Base-by-base conservation (phyloP, 75 land plant species). In the Picea sitchensis region DNA sequence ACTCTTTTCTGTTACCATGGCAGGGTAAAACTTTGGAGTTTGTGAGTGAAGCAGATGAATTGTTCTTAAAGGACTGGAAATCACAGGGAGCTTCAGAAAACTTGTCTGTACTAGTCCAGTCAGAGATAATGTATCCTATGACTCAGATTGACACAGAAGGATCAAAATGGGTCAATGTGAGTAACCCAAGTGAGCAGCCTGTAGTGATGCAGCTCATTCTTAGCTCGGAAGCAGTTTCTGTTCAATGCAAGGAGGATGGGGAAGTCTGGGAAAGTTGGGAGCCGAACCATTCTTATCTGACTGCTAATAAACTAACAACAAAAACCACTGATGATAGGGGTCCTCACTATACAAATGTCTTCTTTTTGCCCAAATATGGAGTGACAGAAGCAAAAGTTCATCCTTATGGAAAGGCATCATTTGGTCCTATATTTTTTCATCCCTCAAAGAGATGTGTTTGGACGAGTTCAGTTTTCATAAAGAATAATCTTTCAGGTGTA, bases 401-500 rank as follows among this genome's bases (percentile, higher is more conserved):
- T 54, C 92, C 94, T 58, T 75, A 78, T 83, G 84, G 83, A 13
- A 81, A 32, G n/a, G 93, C 89, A 57, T 44, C 59, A 7, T 77
- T 90, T 79, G 92, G 94, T 18, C 93, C 94, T 72, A 80, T 92
- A 21, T 11, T 84, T 6, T 92, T 92, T 80, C 87, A 73, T 21
- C 94, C 94, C 20, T 87, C 92, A 34, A 81, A 82, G 12, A 76
- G 82, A 61, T 92, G 94, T 69, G 61, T 58, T 36, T 92, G 92
- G 92, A 87, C 69, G 67, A 87, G 91, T 68, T 88, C 86, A 56
- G 83, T 75, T 31, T 62, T 86, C 67, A 82, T 91, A 58, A 86
- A 86, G 72, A 92, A 88, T 82, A 92, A 92, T 77, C 85, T 90
- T 69, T 83, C 94, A 63, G 91, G 90, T 59, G 89, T 88, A 26